Conservation (phyloP, 1,139 yeast genomes). For the Entelexis paramagnoliae region DNA sequence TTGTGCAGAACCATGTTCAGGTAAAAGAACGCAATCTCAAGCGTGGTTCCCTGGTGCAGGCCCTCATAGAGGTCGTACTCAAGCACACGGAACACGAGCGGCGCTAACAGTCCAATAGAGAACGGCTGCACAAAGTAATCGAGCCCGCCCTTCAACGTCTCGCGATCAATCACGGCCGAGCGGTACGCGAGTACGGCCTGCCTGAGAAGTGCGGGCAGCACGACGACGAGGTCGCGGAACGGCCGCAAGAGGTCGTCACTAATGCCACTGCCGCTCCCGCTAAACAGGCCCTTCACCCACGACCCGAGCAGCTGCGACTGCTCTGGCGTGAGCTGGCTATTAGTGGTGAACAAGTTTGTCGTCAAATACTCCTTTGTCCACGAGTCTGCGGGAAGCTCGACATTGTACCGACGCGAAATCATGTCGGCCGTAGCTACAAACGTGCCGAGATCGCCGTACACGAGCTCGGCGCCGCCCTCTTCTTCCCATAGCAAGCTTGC, state of each 20-base stretch:
- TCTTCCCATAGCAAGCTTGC: conserved; percentile 11
- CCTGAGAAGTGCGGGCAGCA: conserved; percentile 64
- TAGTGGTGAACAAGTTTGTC: conserved; percentile 4
- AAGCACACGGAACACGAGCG: conserved; percentile 36
- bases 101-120: conserved; percentile 39
- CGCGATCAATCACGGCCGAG: conserved; percentile 44
- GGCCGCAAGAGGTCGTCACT: conserved; percentile 70
- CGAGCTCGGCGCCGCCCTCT: conserved; percentile 16
- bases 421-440: conserved; percentile 6
- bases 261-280: conserved; percentile 57
- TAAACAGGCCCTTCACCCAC: conserved; percentile 76
- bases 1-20: conserved; percentile 8
- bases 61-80: conserved; percentile 34
- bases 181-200: conserved; percentile 60
- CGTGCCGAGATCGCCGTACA: conserved; percentile 20
- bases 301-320: conserved; percentile 46
- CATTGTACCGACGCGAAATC: conserved; percentile 6
- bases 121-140: conserved; percentile 59
- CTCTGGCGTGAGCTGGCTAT: conserved; percentile 24
- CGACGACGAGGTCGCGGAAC: conserved; percentile 48
- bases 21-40: conserved; percentile 16
- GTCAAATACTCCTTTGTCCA: conserved; percentile 9
- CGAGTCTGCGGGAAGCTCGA: conserved; percentile 1
- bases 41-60: conserved; percentile 20
- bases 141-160: conserved; percentile 45